Conservation (phyloP, 176 grass and related monocot genomes). For the Oryza australiensis region DNA sequence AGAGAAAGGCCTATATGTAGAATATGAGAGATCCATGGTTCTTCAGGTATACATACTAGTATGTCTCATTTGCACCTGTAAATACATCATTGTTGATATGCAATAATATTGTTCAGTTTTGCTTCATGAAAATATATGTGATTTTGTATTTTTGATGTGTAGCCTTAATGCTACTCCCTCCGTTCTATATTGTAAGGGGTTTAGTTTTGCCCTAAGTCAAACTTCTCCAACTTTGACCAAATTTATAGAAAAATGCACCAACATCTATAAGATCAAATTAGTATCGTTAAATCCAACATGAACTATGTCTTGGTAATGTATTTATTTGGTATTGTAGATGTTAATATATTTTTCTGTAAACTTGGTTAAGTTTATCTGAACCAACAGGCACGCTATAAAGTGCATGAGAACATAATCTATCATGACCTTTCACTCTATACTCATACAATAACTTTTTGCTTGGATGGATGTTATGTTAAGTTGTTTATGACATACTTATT, state of each 20-base stretch:
- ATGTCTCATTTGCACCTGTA: neutral
- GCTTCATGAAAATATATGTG: conserved; percentile 11
- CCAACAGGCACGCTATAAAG: conserved; percentile 1
- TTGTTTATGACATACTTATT: conserved; percentile 20
- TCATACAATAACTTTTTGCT: neutral
- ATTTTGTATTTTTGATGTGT: conserved; percentile 24
- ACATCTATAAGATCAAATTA: no score
- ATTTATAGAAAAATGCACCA: no score
- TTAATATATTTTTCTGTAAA: no score
- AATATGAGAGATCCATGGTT: conserved; percentile 97
- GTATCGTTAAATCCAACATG: no score
- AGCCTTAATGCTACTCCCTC: neutral
- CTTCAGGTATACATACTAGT: conserved; percentile 55
- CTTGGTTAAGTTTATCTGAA: conserved; percentile 1
- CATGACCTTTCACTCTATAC: neutral
- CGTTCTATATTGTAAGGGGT: no score
- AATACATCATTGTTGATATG: conserved; percentile 25
- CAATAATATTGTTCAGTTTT: conserved; percentile 3
- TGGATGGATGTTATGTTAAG: conserved; percentile 8
- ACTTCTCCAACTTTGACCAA: no score
- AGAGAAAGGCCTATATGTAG: conserved; percentile 79
- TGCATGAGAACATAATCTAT: conserved; percentile 16
- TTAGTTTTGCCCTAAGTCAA: no score
- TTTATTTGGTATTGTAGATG: no score
- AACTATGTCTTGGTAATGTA: no score